These are phyloP conservation scores for Acorus gramineus DNA, from an alignment of 106 monocot genomes.

Conservation along the genomic window DNA sequence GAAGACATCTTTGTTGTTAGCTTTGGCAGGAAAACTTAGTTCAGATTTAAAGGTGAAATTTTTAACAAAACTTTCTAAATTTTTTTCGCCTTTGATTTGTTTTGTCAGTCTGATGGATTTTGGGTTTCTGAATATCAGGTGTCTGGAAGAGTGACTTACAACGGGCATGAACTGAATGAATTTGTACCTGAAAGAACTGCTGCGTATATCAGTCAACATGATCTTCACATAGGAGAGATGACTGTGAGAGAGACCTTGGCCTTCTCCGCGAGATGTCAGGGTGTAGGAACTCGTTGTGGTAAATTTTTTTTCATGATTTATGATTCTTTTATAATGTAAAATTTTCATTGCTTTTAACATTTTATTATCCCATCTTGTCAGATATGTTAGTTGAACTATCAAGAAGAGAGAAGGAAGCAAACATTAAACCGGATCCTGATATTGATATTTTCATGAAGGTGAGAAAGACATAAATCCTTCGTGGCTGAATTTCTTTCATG, in stretches of 20 bases:
- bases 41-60: constrained; percentile 30
- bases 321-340: not conserved
- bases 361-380: constrained; percentile 1
- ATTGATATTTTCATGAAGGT: constrained; percentile 84
- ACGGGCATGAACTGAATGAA: constrained; percentile 30
- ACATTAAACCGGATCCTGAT: constrained; percentile 50
- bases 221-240: constrained; percentile 29
- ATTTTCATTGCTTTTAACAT: not conserved
- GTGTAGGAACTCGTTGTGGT: constrained; percentile 33
- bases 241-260: constrained; percentile 30
- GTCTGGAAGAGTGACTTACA: constrained; percentile 32
- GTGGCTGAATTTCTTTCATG: too few species aligned
- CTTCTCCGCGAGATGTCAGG: constrained; percentile 31
- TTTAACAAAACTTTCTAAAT: too few species aligned
- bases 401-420: constrained; percentile 52
- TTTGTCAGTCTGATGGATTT: not conserved
- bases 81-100: not conserved
- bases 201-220: constrained; percentile 30
- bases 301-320: not conserved
- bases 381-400: constrained; percentile 52
- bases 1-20: constrained; percentile 56
- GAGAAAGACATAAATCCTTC: not conserved
- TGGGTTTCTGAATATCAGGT: constrained; percentile 13
- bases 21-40: constrained; percentile 50
- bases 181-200: constrained; percentile 35